These are phyloP conservation scores for Tetrahymena thermophila DNA, from an alignment of 73 alveolate species.

Conservation along the genomic window DNA sequence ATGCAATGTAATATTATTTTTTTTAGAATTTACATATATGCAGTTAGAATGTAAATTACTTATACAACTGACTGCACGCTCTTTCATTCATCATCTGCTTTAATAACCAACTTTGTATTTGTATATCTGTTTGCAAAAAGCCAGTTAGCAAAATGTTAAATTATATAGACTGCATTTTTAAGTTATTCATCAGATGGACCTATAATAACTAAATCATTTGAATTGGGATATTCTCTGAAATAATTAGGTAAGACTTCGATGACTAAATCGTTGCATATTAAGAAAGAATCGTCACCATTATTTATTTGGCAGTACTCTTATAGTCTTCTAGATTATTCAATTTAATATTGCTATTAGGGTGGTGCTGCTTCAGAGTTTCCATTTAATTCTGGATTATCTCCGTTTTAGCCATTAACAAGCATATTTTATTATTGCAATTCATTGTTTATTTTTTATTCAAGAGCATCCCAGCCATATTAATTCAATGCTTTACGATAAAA, in stretches of 20 bases:
- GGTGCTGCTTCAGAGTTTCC: neutral
- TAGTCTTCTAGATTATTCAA: neutral
- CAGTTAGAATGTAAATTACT: neutral
- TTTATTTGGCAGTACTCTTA: conserved; percentile 21
- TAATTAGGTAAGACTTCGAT: conserved; percentile 16
- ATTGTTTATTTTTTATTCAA: neutral
- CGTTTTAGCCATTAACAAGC: neutral
- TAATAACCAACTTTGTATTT: conserved; percentile 30
- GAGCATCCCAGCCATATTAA: neutral
- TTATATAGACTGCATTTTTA: conserved; percentile 44
- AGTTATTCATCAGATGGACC: conserved; percentile 34
- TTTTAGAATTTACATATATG: neutral
- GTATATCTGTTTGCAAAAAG: conserved; percentile 32
- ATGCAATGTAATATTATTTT: neutral
- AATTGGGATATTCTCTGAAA: conserved; percentile 4
- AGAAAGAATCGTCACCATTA: conserved; percentile 39
- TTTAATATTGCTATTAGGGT: neutral
- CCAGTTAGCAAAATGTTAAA: conserved; percentile 37
- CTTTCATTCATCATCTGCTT: conserved; percentile 40
- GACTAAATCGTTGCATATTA: conserved; percentile 32
- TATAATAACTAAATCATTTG: conserved; percentile 9
- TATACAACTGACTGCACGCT: neutral
- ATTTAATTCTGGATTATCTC: neutral
- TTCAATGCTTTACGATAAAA: neutral
- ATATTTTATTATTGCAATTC: neutral